Evolutionary conservation across 257 asterid species (phyloP).

Genomic region (Salvia rosmarinus): DNA sequence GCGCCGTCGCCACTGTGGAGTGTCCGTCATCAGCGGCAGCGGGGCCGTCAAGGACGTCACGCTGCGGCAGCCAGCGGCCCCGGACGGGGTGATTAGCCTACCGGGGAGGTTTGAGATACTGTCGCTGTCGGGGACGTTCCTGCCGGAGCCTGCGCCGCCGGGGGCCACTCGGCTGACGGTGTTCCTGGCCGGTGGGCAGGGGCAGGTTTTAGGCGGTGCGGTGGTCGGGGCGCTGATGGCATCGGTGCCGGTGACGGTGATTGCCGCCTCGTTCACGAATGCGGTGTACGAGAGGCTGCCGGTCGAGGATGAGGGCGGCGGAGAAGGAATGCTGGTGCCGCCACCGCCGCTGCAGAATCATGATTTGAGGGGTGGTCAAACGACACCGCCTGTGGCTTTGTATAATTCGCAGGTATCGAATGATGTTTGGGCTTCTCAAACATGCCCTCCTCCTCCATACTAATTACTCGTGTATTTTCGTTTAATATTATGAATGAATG

Average conservation of each 20-base stretch:
- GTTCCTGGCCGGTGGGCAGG: slow-evolving; percentile 74
- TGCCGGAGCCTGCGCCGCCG: slow-evolving; percentile 60
- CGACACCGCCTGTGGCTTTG: slow-evolving; percentile 28
- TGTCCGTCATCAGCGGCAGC: slow-evolving; percentile 65
- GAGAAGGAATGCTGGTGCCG: slow-evolving; percentile 37
- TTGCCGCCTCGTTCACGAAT: slow-evolving; percentile 65
- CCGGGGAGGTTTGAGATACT: slow-evolving; percentile 68
- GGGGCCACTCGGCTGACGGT: slow-evolving; percentile 64
- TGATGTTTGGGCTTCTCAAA: slow-evolving; percentile 63
- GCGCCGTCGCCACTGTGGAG: slow-evolving; percentile 62
- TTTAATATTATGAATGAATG: background rate
- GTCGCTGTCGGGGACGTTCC: slow-evolving; percentile 64
- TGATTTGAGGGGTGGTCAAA: slow-evolving; percentile 33
- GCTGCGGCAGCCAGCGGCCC: slow-evolving; percentile 59
- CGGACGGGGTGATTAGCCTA: slow-evolving; percentile 52
- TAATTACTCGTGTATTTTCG: no score
- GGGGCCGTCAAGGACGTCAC: slow-evolving; percentile 60
- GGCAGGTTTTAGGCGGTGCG: slow-evolving; percentile 76
- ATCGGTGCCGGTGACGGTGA: slow-evolving; percentile 68
- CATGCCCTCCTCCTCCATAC: slow-evolving; percentile 53
- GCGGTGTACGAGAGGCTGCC: slow-evolving; percentile 78
- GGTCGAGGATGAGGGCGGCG: slow-evolving; percentile 47
- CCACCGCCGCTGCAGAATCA: background rate
- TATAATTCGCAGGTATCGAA: slow-evolving; percentile 51
- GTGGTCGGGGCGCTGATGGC: slow-evolving; percentile 63